Conservation (phyloP, 2,329 filamentous ascomycete species). For the Aspergillus japonicus region DNA sequence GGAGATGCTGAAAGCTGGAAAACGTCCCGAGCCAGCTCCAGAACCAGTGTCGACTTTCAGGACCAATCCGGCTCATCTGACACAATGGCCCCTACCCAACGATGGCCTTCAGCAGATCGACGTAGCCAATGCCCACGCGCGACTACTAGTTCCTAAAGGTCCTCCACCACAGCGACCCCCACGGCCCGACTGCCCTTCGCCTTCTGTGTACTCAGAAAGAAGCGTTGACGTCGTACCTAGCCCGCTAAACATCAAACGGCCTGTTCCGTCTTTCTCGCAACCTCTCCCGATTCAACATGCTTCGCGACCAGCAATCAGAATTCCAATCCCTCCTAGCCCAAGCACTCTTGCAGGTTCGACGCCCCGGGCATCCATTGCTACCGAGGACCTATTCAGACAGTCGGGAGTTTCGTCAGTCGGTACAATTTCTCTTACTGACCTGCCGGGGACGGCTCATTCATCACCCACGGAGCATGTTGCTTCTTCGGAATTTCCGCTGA, state of each 20-base stretch:
- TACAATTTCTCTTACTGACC: constrained; percentile 31
- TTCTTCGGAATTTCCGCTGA: constrained; percentile 21
- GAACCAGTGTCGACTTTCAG: constrained; percentile 16
- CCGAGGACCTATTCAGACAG: constrained; percentile 31
- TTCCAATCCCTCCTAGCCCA: constrained; percentile 21
- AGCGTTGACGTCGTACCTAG: constrained; percentile 28
- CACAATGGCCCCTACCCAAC: constrained; percentile 50
- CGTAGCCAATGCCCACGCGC: constrained; percentile 26
- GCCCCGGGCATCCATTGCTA: constrained; percentile 28
- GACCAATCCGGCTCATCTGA: constrained; percentile 34
- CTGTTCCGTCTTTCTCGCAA: constrained; percentile 30
- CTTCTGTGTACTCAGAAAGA: constrained; percentile 37
- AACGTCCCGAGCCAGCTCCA: constrained; percentile 22
- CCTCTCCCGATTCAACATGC: constrained; percentile 22
- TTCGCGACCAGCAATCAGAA: constrained; percentile 18
- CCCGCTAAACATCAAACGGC: constrained; percentile 22
- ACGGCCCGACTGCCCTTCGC: constrained; percentile 41
- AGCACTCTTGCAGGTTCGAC: constrained; percentile 24
- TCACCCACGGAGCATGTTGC: constrained; percentile 20
- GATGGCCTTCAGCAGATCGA: constrained; percentile 27
- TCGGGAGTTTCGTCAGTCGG: constrained; percentile 25
- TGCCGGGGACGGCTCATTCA: constrained; percentile 21
- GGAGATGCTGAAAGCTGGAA: constrained; percentile 34
- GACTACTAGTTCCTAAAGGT: constrained; percentile 31
- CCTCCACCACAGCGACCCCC: constrained; percentile 44